These are phyloP conservation scores for Begonia fuchsioides DNA, from an alignment of 306 rosid genomes.

Conservation along the genomic window DNA sequence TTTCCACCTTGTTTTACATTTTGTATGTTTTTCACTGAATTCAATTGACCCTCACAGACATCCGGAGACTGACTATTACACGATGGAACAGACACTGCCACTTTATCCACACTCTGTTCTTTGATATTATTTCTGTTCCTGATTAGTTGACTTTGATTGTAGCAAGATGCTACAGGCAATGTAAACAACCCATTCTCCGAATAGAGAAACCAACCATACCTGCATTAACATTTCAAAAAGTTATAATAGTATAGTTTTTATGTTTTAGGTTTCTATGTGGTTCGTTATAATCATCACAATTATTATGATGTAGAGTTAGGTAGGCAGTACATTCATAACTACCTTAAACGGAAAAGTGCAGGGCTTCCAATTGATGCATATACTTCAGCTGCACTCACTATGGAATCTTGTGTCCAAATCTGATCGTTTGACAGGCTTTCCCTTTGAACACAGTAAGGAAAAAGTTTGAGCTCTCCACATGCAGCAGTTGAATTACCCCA, in stretches of 20 bases:
- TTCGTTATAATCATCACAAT: no score
- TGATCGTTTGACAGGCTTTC: conserved; percentile 43
- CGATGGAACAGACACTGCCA: conserved; percentile 18
- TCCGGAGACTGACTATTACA: conserved; percentile 24
- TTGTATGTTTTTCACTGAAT: conserved; percentile 22
- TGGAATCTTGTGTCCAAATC: conserved; percentile 78
- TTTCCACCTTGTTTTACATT: conserved; percentile 25
- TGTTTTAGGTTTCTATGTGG: neutral
- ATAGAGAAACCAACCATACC: conserved; percentile 89
- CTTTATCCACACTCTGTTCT: conserved; percentile 21
- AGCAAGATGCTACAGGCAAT: conserved; percentile 25
- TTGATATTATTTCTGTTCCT: conserved; percentile 18
- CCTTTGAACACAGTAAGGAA: conserved; percentile 56
- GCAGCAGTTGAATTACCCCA: conserved; percentile 92
- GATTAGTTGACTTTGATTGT: conserved; percentile 31
- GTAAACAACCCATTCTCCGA: conserved; percentile 26
- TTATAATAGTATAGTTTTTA: neutral
- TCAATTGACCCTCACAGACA: conserved; percentile 24
- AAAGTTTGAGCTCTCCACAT: conserved; percentile 72
- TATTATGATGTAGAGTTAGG: no score
- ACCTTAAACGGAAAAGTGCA: conserved; percentile 75
- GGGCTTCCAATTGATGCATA: conserved; percentile 70
- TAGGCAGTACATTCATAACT: neutral
- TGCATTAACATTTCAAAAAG: conserved; percentile 25
- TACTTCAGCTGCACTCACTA: conserved; percentile 69